Percentiles rank a stretch among this genome's conserved stretches.
Evolutionary conservation across 2,329 filamentous ascomycete species (phyloP).

Genomic region (Botrytis sinoallii): DNA sequence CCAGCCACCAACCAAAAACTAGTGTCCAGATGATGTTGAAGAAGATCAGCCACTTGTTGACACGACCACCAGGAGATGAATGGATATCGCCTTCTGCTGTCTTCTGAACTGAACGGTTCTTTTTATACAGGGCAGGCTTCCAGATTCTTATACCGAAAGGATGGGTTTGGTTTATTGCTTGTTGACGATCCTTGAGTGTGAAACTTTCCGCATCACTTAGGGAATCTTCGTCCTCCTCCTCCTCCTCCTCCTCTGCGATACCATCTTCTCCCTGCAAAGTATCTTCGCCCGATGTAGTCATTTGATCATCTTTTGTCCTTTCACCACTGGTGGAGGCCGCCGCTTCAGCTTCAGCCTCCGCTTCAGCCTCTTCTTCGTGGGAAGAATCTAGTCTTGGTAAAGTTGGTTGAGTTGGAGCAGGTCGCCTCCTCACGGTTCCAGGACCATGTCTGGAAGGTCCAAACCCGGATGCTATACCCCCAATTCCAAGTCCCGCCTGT

Average conservation of each 20-base stretch:
- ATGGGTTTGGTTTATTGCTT: slow-evolving; percentile 98
- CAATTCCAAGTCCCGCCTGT: slow-evolving; percentile 40
- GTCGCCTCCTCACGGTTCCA: slow-evolving; percentile 49
- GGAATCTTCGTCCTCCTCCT: slow-evolving; percentile 48
- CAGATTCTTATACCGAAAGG: slow-evolving; percentile 98
- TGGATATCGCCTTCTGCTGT: slow-evolving; percentile 96
- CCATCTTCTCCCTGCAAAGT: slow-evolving; percentile 40
- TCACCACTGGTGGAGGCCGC: slow-evolving; percentile 23
- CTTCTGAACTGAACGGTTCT: slow-evolving; percentile 91
- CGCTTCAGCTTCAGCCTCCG: slow-evolving; percentile 25
- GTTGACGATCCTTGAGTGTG: slow-evolving; percentile 91
- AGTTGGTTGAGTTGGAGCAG: slow-evolving; percentile 44
- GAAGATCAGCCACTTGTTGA: slow-evolving; percentile 78
- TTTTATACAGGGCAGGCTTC: slow-evolving; percentile 99
- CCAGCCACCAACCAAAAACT: slow-evolving; percentile 95
- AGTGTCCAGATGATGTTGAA: slow-evolving; percentile 92
- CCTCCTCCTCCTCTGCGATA: slow-evolving; percentile 36
- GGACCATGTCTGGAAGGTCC: slow-evolving; percentile 46
- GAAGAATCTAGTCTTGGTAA: slow-evolving; percentile 49
- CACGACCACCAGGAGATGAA: slow-evolving; percentile 83
- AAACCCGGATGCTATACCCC: slow-evolving; percentile 37
- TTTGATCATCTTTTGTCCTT: slow-evolving; percentile 20
- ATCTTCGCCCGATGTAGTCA: slow-evolving; percentile 29
- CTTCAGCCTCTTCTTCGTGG: slow-evolving; percentile 44
- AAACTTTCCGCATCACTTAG: slow-evolving; percentile 95